A percentile compares a stretch with the other conserved stretches of the same genome.
phyloP scores from a whole-genome alignment of 1,284 basidiomycete genomes.

The Ceratobasidium sp. region DNA sequence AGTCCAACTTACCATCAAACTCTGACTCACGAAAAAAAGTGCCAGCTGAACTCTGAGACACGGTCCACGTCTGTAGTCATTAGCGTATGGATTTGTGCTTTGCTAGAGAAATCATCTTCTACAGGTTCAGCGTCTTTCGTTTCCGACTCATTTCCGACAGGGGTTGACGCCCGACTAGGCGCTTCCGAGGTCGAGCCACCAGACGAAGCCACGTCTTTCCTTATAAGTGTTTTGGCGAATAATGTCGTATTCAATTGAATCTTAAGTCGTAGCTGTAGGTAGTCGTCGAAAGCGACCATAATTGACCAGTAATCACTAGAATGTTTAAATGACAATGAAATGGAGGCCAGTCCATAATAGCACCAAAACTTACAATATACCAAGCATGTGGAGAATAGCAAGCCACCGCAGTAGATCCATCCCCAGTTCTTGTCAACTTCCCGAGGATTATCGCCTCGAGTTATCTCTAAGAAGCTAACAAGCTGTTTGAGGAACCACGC shows the following conservation, averaged over 20 bases:
- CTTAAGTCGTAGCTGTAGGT: slow-evolving; percentile 69
- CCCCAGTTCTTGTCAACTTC: slow-evolving; percentile 51
- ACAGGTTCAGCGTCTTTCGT: slow-evolving; percentile 47
- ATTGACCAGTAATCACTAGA: slow-evolving; percentile 42
- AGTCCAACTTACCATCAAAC: no score
- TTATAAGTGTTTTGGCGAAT: slow-evolving; percentile 87
- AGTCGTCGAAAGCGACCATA: slow-evolving; percentile 69
- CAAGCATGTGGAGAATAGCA: slow-evolving; percentile 70
- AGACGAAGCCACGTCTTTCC: slow-evolving; percentile 83
- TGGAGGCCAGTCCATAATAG: neutral
- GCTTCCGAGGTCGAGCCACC: slow-evolving; percentile 25
- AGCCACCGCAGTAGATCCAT: slow-evolving; percentile 65
- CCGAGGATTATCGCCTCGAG: slow-evolving; percentile 54
- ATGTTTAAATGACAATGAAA: slow-evolving; percentile 45
- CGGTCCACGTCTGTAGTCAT: slow-evolving; percentile 93
- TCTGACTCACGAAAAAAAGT: slow-evolving; percentile 68
- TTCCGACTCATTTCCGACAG: slow-evolving; percentile 44
- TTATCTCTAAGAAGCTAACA: slow-evolving; percentile 73
- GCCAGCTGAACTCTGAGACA: slow-evolving; percentile 84
- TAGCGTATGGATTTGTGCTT: slow-evolving; percentile 87
- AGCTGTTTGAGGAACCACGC: slow-evolving; percentile 77
- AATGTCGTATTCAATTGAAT: slow-evolving; percentile 86
- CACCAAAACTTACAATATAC: slow-evolving; percentile 60
- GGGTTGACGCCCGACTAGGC: slow-evolving; percentile 42
- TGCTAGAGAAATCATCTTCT: slow-evolving; percentile 82